Evolutionary conservation across 129 eudicot genomes (phyloP), one percentile per base, ranked within the genome.

Genomic region (Flaveria sonorensis): DNA sequence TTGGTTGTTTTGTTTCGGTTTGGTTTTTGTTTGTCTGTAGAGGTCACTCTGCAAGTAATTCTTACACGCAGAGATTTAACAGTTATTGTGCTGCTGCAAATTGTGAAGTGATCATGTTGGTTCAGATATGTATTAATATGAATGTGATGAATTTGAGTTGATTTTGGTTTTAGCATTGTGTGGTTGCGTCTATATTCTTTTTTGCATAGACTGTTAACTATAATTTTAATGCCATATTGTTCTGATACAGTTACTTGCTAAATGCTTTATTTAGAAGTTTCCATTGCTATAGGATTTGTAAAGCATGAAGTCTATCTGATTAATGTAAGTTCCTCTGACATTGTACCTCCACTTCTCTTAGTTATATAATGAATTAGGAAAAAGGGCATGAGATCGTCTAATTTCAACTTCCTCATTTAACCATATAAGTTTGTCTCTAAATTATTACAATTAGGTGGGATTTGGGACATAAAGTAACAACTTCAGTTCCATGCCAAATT

Each of bases 261-360:
- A 47, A 10, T 48, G 62, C 1, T 70, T 12, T 45, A 14, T 62
- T 62, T 62, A 14, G 5, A 21, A 57, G 21, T 19, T 71, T 51
- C 28, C 23, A 55, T 48, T 10, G 21, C 51, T 53, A 32, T 72
- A 53, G 66, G 76, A 36, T 7, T 52, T 53, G 65, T 52, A 56
- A 72, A 28, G 76, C 76, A 71, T 71, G 76, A 32, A 52, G 19
- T 18, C 45, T 71, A 10, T 30, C 64, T 28, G 26, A 71, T 71
- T 48, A 43, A 43, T 43, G 12, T 43, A 43, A 43, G 0, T 43
- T 42, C 10, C 46, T 42, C 46, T 26, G 30, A 26, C 30, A 26
- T 26, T 30, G 36, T 30, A 30, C 36, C 36, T 0, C 5, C 36
- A 30, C 36, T 28, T 28, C 32, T 28, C 32, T 28, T 28, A 28